Evolutionary conservation across 257 asterid species (phyloP).

Genomic region (Penstemon newberryi): DNA sequence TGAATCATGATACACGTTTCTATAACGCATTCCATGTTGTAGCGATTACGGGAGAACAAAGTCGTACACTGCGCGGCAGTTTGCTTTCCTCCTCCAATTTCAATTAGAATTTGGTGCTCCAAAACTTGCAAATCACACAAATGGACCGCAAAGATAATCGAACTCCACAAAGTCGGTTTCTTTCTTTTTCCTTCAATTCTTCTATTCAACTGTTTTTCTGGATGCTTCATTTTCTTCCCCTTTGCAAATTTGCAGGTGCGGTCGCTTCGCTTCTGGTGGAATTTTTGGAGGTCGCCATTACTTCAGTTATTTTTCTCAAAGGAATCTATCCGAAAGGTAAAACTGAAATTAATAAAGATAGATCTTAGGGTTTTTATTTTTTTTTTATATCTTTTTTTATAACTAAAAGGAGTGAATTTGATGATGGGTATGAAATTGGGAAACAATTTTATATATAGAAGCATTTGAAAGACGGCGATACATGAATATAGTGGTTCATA

Average conservation of each 20-base stretch:
- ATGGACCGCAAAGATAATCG: conserved; percentile 57
- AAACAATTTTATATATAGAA: conserved; percentile 36
- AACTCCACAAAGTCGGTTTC: conserved; percentile 52
- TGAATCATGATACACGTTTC: too few relatives aligned
- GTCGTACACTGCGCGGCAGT: too few relatives aligned
- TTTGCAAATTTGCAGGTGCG: conserved; percentile 45
- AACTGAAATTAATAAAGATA: neutral
- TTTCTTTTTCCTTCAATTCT: neutral
- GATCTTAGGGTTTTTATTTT: neutral
- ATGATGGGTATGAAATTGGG: neutral
- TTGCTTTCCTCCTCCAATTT: too few relatives aligned
- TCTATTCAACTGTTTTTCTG: neutral
- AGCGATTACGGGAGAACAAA: too few relatives aligned
- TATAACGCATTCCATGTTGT: too few relatives aligned
- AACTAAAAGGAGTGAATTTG: neutral
- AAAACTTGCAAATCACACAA: neutral
- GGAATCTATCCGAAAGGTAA: conserved; percentile 82
- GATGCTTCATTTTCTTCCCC: neutral
- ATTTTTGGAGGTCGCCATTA: conserved; percentile 81
- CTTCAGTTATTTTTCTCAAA: conserved; percentile 77
- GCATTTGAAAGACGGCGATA: conserved; percentile 86
- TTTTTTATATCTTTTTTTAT: neutral
- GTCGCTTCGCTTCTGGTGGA: conserved; percentile 68
- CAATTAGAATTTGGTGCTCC: too few relatives aligned
- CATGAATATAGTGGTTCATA: conserved; percentile 87